Evolutionary conservation across 495 filamentous ascomycete species (phyloP), one percentile per base, ranked within the genome.

Genomic region (Podospora conica): DNA sequence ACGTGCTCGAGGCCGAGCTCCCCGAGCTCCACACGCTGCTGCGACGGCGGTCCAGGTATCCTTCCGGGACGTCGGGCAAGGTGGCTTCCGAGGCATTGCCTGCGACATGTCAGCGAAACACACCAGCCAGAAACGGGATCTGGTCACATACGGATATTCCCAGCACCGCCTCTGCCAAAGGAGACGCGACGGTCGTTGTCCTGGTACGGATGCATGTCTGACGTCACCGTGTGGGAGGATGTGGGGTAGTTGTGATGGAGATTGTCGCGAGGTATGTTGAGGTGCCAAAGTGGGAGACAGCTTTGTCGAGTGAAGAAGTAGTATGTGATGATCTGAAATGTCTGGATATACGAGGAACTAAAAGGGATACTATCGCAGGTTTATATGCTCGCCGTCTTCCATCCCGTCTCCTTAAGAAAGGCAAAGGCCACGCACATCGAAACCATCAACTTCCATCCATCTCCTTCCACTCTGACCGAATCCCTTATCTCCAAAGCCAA

Each of bases 121-220:
- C 53, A 23, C 21, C 15, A 11, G 48, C 18, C 18, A 54, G 22
- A 54, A 8, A 15, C 6, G 8, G n/a, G 7, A 27, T n/a, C 24
- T 9, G 8, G 3, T 5, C 8, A 56, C 69, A 24, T 67, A 71
- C 70, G 65, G 28, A 70, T 71, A 63, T 71, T 71, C 20, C 70
- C 70, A 5, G 70, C 70, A 3, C 70, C 70, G n/a, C 70, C 70
- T 18, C 65, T 56, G 6, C 70, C 70, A 55, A 71, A 69, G 2
- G 70, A 71, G 20, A 61, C 65, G 10, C 68, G 65, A 22, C 68
- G 60, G 18, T 60, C 25, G 55, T 11, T 18, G 40, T 48, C 29
- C 29, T 33, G 9, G 29, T 11, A 6, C 7, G 40, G n/a, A 8
- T 1, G 1, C 40, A 48, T 48, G 40, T 48, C 40, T 48, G 40